Evolutionary conservation across 2,329 filamentous ascomycete species (phyloP).

Genomic region (Orbilia brochopaga): DNA sequence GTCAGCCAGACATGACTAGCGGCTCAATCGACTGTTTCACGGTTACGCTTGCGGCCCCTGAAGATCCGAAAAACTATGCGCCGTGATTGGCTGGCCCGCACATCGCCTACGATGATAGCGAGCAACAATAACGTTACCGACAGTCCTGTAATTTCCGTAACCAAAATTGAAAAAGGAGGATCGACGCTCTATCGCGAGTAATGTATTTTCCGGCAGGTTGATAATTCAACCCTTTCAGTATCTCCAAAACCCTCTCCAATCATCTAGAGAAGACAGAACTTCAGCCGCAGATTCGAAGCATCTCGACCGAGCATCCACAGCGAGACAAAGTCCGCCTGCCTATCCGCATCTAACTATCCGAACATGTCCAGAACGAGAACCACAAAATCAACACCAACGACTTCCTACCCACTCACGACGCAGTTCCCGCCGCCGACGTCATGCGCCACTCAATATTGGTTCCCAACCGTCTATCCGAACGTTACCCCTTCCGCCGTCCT

Average conservation of each 20-base stretch:
- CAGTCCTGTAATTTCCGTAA: slow-evolving; percentile 37
- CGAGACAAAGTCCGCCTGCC: too few relatives aligned
- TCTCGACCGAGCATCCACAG: neutral
- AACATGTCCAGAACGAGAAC: slow-evolving; percentile 19
- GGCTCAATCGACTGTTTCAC: neutral
- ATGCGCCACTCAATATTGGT: slow-evolving; percentile 22
- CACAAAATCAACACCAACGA: slow-evolving; percentile 19
- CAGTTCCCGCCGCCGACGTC: slow-evolving; percentile 29
- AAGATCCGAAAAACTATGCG: neutral
- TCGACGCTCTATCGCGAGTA: neutral
- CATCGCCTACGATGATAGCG: slow-evolving; percentile 9
- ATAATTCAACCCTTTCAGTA: too few relatives aligned
- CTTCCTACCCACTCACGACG: slow-evolving; percentile 38
- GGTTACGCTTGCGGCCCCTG: neutral
- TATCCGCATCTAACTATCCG: neutral
- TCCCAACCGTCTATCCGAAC: slow-evolving; percentile 1
- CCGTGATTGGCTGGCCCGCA: slow-evolving; percentile 13
- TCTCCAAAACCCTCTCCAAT: too few relatives aligned
- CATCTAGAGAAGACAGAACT: too few relatives aligned
- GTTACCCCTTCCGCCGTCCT: slow-evolving; percentile 8
- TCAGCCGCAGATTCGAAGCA: neutral
- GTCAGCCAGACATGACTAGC: neutral
- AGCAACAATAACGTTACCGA: slow-evolving; percentile 42
- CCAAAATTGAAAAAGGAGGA: slow-evolving; percentile 27
- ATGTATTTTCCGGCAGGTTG: neutral